Evolutionary conservation across 176 grass and related monocot species (phyloP).

Genomic region (Carex scoparia): DNA sequence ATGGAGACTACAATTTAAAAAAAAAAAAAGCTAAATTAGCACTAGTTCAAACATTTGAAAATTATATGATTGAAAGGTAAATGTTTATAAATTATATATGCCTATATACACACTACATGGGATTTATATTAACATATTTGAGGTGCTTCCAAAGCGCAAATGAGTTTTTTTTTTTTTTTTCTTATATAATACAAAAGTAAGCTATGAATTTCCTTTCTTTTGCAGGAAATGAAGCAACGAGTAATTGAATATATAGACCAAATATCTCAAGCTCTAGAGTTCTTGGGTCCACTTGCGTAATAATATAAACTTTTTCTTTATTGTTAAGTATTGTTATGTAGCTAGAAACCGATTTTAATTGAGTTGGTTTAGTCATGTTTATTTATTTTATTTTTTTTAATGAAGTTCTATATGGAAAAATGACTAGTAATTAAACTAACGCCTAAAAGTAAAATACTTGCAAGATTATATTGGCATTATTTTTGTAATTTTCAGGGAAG

Average conservation of each 20-base stretch:
- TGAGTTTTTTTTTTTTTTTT: no score
- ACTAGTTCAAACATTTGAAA: background rate
- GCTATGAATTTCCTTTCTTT: background rate
- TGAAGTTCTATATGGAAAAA: background rate
- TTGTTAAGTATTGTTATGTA: background rate
- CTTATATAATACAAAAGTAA: no score
- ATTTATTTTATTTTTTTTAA: background rate
- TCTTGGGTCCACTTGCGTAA: conserved; percentile 11
- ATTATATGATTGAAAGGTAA: no score
- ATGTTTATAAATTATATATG: background rate
- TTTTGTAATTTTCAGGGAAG: background rate
- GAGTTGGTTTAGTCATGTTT: background rate
- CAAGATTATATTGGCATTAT: background rate
- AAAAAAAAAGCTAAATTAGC: background rate
- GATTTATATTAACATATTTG: background rate
- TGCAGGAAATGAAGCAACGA: background rate
- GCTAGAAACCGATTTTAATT: background rate
- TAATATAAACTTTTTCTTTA: background rate
- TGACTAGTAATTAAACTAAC: no score
- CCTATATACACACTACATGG: no score
- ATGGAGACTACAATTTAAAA: background rate
- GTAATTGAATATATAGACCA: background rate
- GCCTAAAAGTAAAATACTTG: no score
- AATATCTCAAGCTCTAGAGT: background rate
- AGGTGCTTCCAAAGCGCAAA: background rate